A percentile compares a stretch with the other conserved stretches of the same genome.
Conservation (phyloP, 2,329 filamentous ascomycete genomes). For the Aureobasidium zeae region DNA sequence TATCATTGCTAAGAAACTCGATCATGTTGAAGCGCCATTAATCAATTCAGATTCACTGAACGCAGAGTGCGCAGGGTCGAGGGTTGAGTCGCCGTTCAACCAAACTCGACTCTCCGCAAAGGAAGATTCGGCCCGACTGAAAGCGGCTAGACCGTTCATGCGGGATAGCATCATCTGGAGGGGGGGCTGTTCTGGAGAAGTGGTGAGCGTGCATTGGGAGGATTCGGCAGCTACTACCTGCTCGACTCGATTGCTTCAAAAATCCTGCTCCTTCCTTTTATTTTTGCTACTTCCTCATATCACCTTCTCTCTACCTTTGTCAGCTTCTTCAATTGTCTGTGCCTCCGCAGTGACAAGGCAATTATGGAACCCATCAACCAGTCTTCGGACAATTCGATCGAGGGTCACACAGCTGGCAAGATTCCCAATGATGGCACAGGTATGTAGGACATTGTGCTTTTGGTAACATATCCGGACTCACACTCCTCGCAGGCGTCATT, state of each 20-base stretch:
- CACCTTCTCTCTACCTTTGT: neutral
- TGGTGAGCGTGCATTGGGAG: conserved; percentile 1
- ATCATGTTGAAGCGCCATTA: conserved; percentile 1
- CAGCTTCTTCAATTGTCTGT: conserved; percentile 4
- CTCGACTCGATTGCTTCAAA: conserved; percentile 4
- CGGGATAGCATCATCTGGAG: conserved; percentile 11
- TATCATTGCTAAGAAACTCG: neutral
- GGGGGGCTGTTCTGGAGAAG: conserved; percentile 9
- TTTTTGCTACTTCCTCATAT: neutral
- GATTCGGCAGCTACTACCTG: neutral
- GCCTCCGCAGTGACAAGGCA: neutral
- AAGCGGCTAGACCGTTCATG: conserved; percentile 12
- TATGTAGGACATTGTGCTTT: conserved; percentile 37
- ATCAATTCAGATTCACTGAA: too few relatives aligned
- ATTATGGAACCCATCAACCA: conserved; percentile 35
- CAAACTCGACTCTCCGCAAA: neutral
- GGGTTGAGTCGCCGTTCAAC: conserved; percentile 4
- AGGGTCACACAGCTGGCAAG: conserved; percentile 39
- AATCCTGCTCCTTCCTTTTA: neutral
- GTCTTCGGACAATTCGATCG: conserved; percentile 37
- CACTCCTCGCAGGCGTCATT: conserved; percentile 58
- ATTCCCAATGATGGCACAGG: conserved; percentile 64
- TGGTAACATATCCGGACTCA: conserved; percentile 22
- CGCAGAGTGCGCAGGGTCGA: neutral
- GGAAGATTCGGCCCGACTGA: conserved; percentile 5